A percentile compares a stretch with the other conserved stretches of the same genome.
Evolutionary conservation across 805 yeast species (phyloP).

Genomic region (Candida maltosa): DNA sequence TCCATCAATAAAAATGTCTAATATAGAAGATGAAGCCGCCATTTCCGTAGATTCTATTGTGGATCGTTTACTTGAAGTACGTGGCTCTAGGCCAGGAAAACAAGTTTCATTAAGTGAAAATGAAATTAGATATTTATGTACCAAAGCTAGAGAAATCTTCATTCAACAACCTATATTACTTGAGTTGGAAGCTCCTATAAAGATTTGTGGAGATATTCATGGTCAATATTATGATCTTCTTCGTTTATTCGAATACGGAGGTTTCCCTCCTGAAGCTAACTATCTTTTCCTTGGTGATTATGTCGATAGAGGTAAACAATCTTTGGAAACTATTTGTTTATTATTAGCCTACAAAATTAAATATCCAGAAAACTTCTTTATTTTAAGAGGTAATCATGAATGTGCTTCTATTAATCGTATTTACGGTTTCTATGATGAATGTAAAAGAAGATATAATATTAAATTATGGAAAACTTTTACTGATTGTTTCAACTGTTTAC

Average conservation of each 20-base stretch:
- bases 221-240: constrained; percentile 96
- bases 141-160: constrained; percentile 96
- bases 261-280: constrained; percentile 98
- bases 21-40: constrained; percentile 71
- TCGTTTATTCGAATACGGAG: constrained; percentile 96
- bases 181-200: constrained; percentile 96
- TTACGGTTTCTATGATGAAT: constrained; percentile 97
- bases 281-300: constrained; percentile 94
- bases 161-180: constrained; percentile 94
- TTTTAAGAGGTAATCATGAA: constrained; percentile 96
- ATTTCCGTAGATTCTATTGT: constrained; percentile 96
- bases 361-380: constrained; percentile 96
- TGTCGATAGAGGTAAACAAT: constrained; percentile 98
- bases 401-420: constrained; percentile 97
- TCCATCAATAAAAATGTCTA: constrained; percentile 15
- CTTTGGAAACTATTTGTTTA: constrained; percentile 91
- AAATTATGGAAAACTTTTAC: constrained; percentile 98
- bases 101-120: constrained; percentile 91
- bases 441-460: constrained; percentile 96
- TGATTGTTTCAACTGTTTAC: constrained; percentile 96
- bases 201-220: constrained; percentile 96
- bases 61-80: constrained; percentile 92
- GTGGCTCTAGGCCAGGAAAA: constrained; percentile 98
- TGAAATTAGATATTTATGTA: constrained; percentile 92
- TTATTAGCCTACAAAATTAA: constrained; percentile 94